Conservation (phyloP, 805 yeast species). For the Yarrowia hollandica region DNA sequence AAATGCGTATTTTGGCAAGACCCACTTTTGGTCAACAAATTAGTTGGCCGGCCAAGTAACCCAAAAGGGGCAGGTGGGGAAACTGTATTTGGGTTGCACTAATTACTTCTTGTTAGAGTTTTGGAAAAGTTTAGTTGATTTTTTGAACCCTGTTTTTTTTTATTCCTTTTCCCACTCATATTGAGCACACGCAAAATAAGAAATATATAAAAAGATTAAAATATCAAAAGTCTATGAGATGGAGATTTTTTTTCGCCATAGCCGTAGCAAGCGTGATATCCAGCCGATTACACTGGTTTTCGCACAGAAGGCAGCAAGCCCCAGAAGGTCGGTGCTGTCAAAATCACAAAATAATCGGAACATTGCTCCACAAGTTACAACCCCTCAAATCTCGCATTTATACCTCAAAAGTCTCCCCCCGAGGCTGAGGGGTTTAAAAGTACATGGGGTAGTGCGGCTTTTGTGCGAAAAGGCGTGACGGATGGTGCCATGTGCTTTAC, state of each 20-base stretch:
- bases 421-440: constrained; percentile 6
- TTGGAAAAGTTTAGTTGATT: neutral
- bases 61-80: constrained; percentile 17
- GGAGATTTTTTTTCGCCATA: too few relatives aligned
- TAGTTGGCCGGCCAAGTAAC: neutral
- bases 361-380: too few relatives aligned
- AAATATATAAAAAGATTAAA: too few relatives aligned
- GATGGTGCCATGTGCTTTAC: neutral
- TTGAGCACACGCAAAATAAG: too few relatives aligned
- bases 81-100: constrained; percentile 8
- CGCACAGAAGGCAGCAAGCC: too few relatives aligned
- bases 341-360: too few relatives aligned
- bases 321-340: too few relatives aligned
- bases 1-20: neutral
- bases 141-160: neutral
- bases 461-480: neutral
- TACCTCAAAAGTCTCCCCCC: neutral
- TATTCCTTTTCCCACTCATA: too few relatives aligned
- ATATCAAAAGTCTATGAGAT: too few relatives aligned
- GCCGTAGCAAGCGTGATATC: too few relatives aligned
- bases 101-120: neutral
- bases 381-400: too few relatives aligned
- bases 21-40: neutral
- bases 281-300: too few relatives aligned
- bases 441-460: constrained; percentile 21